Conservation (phyloP, 768 basidiomycete genomes). For the Mycena belliarum region DNA sequence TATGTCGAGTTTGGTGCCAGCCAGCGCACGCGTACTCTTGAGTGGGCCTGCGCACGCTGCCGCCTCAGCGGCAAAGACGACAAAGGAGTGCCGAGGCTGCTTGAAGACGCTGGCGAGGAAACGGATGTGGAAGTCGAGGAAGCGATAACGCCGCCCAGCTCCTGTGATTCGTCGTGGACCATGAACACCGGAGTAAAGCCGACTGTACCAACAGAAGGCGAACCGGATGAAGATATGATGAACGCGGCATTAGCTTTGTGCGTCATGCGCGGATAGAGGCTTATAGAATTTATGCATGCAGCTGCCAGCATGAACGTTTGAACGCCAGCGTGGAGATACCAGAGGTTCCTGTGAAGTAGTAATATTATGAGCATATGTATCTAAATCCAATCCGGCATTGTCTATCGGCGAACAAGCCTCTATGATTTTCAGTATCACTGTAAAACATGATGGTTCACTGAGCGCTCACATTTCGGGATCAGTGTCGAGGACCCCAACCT, state of each 20-base stretch:
- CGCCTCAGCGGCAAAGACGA: conserved; percentile 43
- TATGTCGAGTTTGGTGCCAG: conserved; percentile 49
- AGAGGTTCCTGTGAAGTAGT: too few species aligned
- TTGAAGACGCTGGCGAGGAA: conserved; percentile 37
- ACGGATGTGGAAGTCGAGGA: conserved; percentile 68
- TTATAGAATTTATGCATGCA: not conserved
- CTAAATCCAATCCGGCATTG: too few species aligned
- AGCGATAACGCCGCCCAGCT: conserved; percentile 62
- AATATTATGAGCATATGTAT: too few species aligned
- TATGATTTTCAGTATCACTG: too few species aligned
- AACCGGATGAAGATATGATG: conserved; percentile 67
- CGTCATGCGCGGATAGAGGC: conserved; percentile 31
- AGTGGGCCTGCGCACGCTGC: conserved; percentile 75
- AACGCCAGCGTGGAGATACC: not conserved
- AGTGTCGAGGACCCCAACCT: too few species aligned
- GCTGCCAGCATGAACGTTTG: not conserved
- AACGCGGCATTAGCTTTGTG: conserved; percentile 68
- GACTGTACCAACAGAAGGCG: not conserved
- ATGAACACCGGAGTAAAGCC: not conserved
- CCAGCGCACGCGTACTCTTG: conserved; percentile 55
- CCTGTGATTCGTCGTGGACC: conserved; percentile 42
- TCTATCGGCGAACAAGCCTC: too few species aligned
- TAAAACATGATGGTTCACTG: too few species aligned
- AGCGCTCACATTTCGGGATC: too few species aligned
- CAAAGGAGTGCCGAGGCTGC: conserved; percentile 17